These are phyloP conservation scores for Populus hybrid DNA, from an alignment of 441 rosid genomes.

Conservation along the genomic window DNA sequence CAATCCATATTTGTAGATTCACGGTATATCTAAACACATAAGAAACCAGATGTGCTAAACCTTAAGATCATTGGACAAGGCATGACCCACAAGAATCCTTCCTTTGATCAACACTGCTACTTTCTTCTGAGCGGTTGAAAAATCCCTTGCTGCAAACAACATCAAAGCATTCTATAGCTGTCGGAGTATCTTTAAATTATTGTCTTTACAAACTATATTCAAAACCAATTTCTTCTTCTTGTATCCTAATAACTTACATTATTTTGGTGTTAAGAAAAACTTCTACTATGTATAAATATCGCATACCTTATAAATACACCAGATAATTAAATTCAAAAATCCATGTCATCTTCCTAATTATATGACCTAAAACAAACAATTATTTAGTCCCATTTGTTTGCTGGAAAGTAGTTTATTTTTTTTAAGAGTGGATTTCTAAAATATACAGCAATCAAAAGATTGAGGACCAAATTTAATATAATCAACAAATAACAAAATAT, in stretches of 20 bases:
- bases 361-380: not conserved
- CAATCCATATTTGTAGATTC: not conserved
- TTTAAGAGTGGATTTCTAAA: no score
- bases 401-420: no score
- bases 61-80: slow-evolving; percentile 94
- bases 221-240: not conserved
- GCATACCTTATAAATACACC: not conserved
- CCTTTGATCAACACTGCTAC: slow-evolving; percentile 81
- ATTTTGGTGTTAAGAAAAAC: not conserved
- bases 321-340: not conserved
- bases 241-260: not conserved
- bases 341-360: not conserved
- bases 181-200: not conserved
- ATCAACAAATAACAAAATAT: no score
- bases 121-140: slow-evolving; percentile 66
- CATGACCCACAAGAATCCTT: slow-evolving; percentile 87
- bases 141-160: slow-evolving; percentile 70
- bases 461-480: no score
- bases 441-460: no score
- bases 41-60: slow-evolving; percentile 32
- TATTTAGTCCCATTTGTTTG: not conserved
- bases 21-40: not conserved
- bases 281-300: not conserved
- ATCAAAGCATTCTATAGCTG: not conserved
- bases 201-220: not conserved